Evolutionary conservation across 1,284 basidiomycete genomes (phyloP), one percentile per base, ranked within the genome.

Genomic region (Anthracocystis walkeri): DNA sequence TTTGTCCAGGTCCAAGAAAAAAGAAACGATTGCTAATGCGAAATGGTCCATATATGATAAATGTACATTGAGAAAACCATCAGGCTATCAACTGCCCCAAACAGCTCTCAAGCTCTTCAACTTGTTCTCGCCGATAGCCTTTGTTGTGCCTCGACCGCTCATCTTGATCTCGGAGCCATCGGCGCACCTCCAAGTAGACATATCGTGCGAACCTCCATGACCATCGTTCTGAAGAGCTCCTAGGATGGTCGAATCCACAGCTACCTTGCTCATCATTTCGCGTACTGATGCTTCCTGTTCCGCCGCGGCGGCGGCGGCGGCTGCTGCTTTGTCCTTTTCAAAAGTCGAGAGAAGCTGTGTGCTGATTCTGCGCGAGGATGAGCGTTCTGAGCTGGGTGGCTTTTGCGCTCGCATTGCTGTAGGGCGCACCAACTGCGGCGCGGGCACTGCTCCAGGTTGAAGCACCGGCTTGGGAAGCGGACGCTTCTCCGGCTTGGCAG

Each of bases 71-170:
- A 42, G 41, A n/a, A 42, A 7, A 3, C 27, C 4, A 42, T 7
- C 2, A 29, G n/a, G n/a, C n/a, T n/a, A 48, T 63, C 53, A 76
- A 55, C 64, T 78, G 38, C 78, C 80, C 77, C 78, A 82, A 4
- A 82, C 64, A 18, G 75, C 76, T 40, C 78, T 55, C 18, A 82
- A 61, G 16, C 74, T 77, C 35, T 73, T 75, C 16, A 80, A 33
- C 61, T 75, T 79, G 38, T 53, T 66, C 56, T 73, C 59, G 16
- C 78, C 78, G 16, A 80, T 80, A 14, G 78, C 72, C 52, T 78
- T 78, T n/a, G 78, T 80, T 12, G 78, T 80, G n/a, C 78, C 78
- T n/a, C 78, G 41, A 7, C 78, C 73, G 48, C 67, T 67, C 59
- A 80, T 71, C 62, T 75, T 77, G 59, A 67, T 38, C 60, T 69